Evolutionary conservation across 2,329 filamentous ascomycete species (phyloP), one percentile per base, ranked within the genome.

Genomic region (Pyrenochaeta sp.): DNA sequence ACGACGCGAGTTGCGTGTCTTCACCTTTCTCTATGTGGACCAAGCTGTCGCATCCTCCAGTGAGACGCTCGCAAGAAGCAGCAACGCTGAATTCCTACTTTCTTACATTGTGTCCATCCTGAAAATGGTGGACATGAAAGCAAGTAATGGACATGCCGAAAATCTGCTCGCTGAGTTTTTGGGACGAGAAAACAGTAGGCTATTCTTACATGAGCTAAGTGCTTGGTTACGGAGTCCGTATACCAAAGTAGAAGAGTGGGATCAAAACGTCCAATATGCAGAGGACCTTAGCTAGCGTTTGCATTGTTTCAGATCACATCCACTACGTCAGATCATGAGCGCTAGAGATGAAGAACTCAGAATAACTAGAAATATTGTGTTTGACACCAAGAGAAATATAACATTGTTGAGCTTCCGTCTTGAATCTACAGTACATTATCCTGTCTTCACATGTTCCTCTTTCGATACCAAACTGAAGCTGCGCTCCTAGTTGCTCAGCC

Each of bases 91-190:
- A 68, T 96, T 93, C 58, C 75, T 97, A 10, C 82, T 97, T 9
- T 91, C 96, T 67, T 97, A 96, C 72, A 86, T 96, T 47, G 77
- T 97, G 35, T 89, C 90, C 9, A 90, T 97, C 18, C 77, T 97
- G 53, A 93, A 91, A 72, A 91, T 87, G 0, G 86, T 95, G 14
- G 92, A 97, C 67, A 82, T 93, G 4, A 92, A 92, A 75, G 90
- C 87, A 3, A 91, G 89, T 57, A 83, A 84, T 33, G 92, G 92
- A 0, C 86, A 90, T 64, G 91, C 92, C 0, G 91, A 95, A 71
- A 87, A 91, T 36, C 83, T 97, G 76, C 73, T 97, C 32, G 79
- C 85, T 18, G 91, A 95, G 43, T 95, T 92, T 60, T 69, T 97
- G 3, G 92, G 92, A 0, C 81, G 87, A 49, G 85, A 89, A 15